Evolutionary conservation across 2,329 filamentous ascomycete species (phyloP), one percentile per base, ranked within the genome.

Genomic region (Elsinoe fawcettii): DNA sequence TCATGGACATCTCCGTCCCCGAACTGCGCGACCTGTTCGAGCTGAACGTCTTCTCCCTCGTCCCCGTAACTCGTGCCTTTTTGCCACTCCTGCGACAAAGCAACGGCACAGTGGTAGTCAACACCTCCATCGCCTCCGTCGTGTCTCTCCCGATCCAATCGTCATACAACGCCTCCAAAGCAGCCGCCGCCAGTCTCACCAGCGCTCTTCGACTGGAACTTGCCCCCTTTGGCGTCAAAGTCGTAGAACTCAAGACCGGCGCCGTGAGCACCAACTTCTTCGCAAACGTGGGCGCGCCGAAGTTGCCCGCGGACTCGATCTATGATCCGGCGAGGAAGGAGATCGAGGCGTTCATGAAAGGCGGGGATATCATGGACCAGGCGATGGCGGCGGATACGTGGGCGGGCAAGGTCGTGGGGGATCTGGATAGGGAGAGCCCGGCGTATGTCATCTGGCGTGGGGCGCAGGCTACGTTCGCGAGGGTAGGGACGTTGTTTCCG

Each of bases 41-140:
- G n/a, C 44, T 66, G 49, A 71, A 72, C 46, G 66, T 72, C 12
- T 71, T 66, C 66, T 62, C 59, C 6, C 51, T 55, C 12, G n/a
- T 71, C n/a, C 27, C 55, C 14, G 55, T 66, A 6, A 63, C 63
- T 0, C 68, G 70, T 58, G 67, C 63, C 0, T 69, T 70, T 51
- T 20, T 63, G 7, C 64, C 65, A 3, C 44, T 70, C 25, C 60
- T 68, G 8, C 60, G 63, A 9, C 66, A 66, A 16, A 70, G 66
- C 0, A 12, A n/a, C 9, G 34, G 34, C 14, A 63, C 69, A 30
- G 62, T 76, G 43, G 67, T 72, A 5, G 75, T 75, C 62, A 65
- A 73, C 43, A 69, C 67, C 5, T 73, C 70, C 16, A 59, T 73
- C 14, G 63, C 65, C 16, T 60, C 66, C 58, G 58, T 67, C 56